phyloP scores from a whole-genome alignment of 2,329 filamentous ascomycete genomes.

The Huntiella abstrusa region DNA sequence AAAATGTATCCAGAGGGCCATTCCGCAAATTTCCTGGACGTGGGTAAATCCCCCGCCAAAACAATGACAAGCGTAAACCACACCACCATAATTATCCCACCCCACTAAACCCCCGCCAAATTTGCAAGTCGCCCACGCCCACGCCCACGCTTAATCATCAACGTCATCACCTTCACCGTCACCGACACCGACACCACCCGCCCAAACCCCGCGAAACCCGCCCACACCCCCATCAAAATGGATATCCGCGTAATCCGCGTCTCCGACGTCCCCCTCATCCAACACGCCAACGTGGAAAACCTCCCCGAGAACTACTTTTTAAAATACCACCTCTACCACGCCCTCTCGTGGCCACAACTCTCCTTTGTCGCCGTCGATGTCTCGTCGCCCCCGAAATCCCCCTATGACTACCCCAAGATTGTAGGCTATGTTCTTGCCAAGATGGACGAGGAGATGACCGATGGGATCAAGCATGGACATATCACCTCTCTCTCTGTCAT shows the following conservation, averaged over 20 bases:
- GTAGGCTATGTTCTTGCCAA: constrained; percentile 98
- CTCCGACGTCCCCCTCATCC: constrained; percentile 75
- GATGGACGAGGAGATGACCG: constrained; percentile 94
- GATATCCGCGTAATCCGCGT: constrained; percentile 76
- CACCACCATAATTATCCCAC: background rate
- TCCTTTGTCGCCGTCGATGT: constrained; percentile 92
- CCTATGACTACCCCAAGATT: constrained; percentile 86
- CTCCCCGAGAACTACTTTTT: constrained; percentile 99
- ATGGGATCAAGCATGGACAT: constrained; percentile 84
- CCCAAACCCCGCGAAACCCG: background rate
- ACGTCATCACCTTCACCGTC: background rate
- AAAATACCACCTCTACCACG: constrained; percentile 99
- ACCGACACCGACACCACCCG: background rate
- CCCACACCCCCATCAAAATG: constrained; percentile 30
- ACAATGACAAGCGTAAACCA: too few relatives aligned
- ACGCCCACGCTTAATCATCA: background rate
- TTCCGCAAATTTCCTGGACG: too few relatives aligned
- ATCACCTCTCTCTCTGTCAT: constrained; percentile 92
- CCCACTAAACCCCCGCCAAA: background rate
- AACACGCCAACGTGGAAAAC: constrained; percentile 97
- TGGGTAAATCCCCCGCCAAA: too few relatives aligned
- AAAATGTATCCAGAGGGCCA: too few relatives aligned
- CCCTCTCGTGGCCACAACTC: constrained; percentile 92
- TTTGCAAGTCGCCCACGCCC: background rate
- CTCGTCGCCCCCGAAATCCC: constrained; percentile 54